phyloP scores from a whole-genome alignment of 805 yeast species.

The Peterozyma toletana region DNA sequence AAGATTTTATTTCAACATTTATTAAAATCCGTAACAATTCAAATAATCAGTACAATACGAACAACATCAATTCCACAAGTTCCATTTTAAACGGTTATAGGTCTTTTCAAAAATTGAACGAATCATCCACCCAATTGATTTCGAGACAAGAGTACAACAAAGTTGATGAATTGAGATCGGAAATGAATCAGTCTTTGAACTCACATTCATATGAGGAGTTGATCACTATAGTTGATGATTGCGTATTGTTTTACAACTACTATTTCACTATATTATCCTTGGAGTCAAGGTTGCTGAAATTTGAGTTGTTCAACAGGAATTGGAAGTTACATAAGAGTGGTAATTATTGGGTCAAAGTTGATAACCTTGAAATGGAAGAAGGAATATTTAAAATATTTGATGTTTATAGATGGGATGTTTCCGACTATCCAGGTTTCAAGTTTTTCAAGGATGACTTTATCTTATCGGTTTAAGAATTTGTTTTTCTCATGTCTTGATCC shows the following conservation, averaged over 20 bases:
- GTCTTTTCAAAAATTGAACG: conserved; percentile 4
- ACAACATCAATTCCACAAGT: conserved; percentile 2
- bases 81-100: conserved; percentile 5
- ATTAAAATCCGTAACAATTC: conserved; percentile 3
- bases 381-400: conserved; percentile 8
- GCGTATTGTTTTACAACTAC: conserved; percentile 5
- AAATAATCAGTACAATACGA: background rate
- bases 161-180: conserved; percentile 5
- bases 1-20: conserved; percentile 18
- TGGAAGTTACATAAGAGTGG: conserved; percentile 9
- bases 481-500: no score
- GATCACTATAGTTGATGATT: conserved; percentile 6
- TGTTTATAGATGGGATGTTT: conserved; percentile 7
- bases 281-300: conserved; percentile 5
- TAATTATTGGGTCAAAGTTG: conserved; percentile 3
- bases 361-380: no score
- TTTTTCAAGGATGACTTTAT: background rate
- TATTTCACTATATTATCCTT: conserved; percentile 5
- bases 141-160: conserved; percentile 6
- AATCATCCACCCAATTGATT: conserved; percentile 4
- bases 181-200: background rate
- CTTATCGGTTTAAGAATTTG: no score
- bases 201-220: conserved; percentile 1
- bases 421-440: conserved; percentile 8
- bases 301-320: conserved; percentile 5